phyloP scores from a whole-genome alignment of 2,329 filamentous ascomycete species.

The Phialophora expanda region DNA sequence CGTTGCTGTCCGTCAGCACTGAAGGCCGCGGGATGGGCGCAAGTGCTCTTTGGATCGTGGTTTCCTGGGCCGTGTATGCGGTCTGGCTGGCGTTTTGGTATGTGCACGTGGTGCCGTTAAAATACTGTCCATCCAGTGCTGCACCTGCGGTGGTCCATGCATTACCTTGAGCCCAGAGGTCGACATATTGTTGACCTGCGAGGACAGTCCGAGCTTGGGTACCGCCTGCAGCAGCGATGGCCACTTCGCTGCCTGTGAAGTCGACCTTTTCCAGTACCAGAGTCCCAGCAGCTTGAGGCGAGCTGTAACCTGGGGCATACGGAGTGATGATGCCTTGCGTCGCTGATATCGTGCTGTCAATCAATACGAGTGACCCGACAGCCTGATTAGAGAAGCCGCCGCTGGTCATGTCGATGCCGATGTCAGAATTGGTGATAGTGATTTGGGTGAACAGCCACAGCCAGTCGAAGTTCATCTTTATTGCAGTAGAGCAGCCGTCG shows the following conservation, averaged over 20 bases:
- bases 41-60: constrained; percentile 62
- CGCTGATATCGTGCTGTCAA: constrained; percentile 62
- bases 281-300: constrained; percentile 54
- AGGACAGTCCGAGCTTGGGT: constrained; percentile 47
- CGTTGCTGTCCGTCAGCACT: constrained; percentile 52
- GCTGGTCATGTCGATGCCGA: constrained; percentile 58
- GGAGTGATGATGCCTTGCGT: constrained; percentile 60
- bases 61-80: constrained; percentile 41
- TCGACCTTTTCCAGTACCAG: constrained; percentile 62
- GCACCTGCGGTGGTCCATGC: constrained; percentile 57
- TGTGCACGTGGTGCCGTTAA: constrained; percentile 38
- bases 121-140: constrained; percentile 30
- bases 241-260: constrained; percentile 56
- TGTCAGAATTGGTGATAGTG: constrained; percentile 58
- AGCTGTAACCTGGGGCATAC: constrained; percentile 47
- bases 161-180: constrained; percentile 74
- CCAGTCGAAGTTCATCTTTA: constrained; percentile 63
- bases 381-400: constrained; percentile 49
- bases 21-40: constrained; percentile 51
- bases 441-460: constrained; percentile 64
- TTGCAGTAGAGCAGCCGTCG: constrained; percentile 57
- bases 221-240: constrained; percentile 48
- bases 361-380: constrained; percentile 61
- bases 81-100: constrained; percentile 34
- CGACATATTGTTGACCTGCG: constrained; percentile 58